Percentiles rank a stretch among this genome's conserved stretches.
phyloP scores from a whole-genome alignment of 345 rosid genomes.

The Luvunga scandens region DNA sequence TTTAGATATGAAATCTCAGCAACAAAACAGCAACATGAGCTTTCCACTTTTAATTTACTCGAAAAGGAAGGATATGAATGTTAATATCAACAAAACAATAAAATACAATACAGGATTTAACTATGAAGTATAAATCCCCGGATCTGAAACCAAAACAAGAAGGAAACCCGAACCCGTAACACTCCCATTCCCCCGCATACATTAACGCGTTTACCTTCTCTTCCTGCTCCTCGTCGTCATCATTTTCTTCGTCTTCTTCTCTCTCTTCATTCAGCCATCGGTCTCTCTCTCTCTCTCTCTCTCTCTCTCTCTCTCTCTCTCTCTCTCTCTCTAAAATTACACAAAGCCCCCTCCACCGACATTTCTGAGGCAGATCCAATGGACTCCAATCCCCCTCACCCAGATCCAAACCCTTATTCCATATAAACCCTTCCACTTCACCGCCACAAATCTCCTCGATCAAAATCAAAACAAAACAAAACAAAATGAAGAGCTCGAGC shows the following conservation, averaged over 20 bases:
- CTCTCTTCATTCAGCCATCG: too few species aligned
- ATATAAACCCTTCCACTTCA: constrained; percentile 10
- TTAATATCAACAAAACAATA: neutral
- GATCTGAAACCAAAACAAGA: neutral
- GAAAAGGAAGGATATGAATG: neutral
- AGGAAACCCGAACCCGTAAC: neutral
- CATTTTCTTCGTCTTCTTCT: neutral
- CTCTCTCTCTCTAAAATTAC: neutral
- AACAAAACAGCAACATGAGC: too few species aligned
- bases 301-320: too few species aligned
- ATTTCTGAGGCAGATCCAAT: constrained; percentile 20
- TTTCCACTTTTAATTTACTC: too few species aligned
- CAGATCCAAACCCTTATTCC: neutral
- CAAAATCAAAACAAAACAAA: neutral
- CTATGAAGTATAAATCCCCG: neutral
- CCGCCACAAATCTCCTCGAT: constrained; percentile 13
- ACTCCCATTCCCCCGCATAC: neutral
- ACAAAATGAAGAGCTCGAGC: constrained; percentile 43
- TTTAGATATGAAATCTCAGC: too few species aligned
- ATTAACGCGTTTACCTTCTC: constrained; percentile 16
- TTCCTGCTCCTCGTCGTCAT: neutral
- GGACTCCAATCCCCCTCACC: neutral
- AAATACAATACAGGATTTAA: neutral
- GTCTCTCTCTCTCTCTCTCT: too few species aligned
- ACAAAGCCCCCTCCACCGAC: neutral